phyloP scores from a whole-genome alignment of 805 yeast species.

The Brettanomyces bruxellensis region DNA sequence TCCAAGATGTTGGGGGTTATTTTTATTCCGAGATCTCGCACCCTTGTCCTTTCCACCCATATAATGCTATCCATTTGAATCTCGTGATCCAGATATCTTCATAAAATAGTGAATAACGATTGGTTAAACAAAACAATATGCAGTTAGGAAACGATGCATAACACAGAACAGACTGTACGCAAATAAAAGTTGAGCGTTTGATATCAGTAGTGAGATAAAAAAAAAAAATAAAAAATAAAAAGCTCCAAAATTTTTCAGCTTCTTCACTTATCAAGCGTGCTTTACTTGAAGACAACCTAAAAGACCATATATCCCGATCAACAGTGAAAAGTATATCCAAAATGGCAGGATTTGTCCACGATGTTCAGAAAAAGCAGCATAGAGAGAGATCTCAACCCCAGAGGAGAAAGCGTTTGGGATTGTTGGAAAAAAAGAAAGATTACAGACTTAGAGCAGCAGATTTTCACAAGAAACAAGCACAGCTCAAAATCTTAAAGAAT shows the following conservation, averaged over 20 bases:
- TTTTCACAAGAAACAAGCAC: conserved; percentile 50
- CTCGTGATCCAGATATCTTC: neutral
- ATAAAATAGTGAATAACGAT: neutral
- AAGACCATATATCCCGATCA: no score
- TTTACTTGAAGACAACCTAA: neutral
- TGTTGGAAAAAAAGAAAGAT: conserved; percentile 88
- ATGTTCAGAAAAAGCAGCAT: conserved; percentile 93
- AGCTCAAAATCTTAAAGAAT: conserved; percentile 58
- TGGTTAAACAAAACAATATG: no score
- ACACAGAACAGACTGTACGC: no score
- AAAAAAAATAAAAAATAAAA: neutral
- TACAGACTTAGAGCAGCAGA: conserved; percentile 51
- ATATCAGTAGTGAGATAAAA: neutral
- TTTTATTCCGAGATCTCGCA: no score
- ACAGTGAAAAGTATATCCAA: neutral
- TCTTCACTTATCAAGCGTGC: neutral
- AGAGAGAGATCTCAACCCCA: conserved; percentile 85
- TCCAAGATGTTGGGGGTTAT: no score
- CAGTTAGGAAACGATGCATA: no score
- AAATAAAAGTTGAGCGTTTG: no score
- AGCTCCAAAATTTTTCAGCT: neutral
- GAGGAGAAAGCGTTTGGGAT: conserved; percentile 66
- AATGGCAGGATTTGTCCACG: conserved; percentile 79
- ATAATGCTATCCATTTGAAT: neutral
- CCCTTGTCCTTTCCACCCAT: no score